Evolutionary conservation across 768 basidiomycete species (phyloP).

Genomic region (Phanerodontia chrysosporium): DNA sequence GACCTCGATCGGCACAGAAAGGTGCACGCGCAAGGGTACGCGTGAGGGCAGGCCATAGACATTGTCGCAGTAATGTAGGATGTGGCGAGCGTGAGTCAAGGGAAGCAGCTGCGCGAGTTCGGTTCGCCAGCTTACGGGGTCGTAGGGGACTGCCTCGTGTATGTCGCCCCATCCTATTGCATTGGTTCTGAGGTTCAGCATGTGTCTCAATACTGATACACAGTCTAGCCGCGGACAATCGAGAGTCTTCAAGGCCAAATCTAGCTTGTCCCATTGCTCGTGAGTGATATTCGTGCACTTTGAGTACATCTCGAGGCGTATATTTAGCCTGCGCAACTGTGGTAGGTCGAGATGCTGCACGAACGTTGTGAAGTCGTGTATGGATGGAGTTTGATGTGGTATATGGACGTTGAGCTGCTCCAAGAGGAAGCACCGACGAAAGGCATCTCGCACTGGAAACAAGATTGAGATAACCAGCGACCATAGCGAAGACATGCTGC

Average conservation of each 20-base stretch:
- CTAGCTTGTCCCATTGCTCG: neutral
- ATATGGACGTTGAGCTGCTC: neutral
- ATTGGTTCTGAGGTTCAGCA: neutral
- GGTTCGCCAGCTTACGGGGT: neutral
- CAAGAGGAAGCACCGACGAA: neutral
- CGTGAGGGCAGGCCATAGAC: neutral
- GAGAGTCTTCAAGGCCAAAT: neutral
- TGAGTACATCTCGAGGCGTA: neutral
- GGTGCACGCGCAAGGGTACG: neutral
- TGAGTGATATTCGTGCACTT: neutral
- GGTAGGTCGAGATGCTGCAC: neutral
- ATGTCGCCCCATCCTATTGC: neutral
- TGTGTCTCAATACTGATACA: neutral
- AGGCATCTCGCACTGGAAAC: neutral
- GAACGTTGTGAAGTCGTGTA: neutral
- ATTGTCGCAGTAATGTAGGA: neutral
- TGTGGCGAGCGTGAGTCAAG: neutral
- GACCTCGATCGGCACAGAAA: neutral
- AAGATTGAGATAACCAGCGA: neutral
- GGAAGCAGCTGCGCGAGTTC: neutral
- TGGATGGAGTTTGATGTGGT: neutral
- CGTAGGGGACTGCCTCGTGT: neutral
- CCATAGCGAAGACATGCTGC: neutral
- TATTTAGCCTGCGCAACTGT: neutral
- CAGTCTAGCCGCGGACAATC: neutral